These are phyloP conservation scores for Eucalyptus virginea DNA, from an alignment of 345 rosid genomes.

Conservation along the genomic window DNA sequence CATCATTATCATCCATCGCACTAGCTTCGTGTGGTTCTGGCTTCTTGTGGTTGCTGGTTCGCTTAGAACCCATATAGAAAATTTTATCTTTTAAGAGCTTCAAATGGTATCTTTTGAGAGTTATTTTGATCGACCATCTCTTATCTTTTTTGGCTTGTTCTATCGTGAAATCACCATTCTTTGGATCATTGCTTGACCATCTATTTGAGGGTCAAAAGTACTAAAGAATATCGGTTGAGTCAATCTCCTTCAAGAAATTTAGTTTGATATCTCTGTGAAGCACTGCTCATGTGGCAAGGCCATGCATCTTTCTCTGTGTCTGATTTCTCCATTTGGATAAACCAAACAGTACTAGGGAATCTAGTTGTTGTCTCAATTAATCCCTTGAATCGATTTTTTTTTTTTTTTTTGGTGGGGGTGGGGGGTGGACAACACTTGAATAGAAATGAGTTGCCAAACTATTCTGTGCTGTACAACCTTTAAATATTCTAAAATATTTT, in stretches of 20 bases:
- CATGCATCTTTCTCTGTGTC: neutral
- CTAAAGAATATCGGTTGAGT: neutral
- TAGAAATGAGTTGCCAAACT: neutral
- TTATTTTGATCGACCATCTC: neutral
- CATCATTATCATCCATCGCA: neutral
- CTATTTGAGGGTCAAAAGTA: neutral
- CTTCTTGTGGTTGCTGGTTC: neutral
- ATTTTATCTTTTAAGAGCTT: neutral
- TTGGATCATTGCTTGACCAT: neutral
- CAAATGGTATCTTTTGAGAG: neutral
- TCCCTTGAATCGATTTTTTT: neutral
- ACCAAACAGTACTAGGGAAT: neutral
- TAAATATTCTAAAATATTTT: neutral
- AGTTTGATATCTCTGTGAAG: neutral
- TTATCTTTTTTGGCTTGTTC: neutral
- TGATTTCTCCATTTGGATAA: neutral
- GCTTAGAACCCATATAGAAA: neutral
- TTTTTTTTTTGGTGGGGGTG: too few species aligned
- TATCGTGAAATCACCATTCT: neutral
- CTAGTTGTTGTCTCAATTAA: neutral
- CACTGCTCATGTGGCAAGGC: neutral
- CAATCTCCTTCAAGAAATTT: neutral
- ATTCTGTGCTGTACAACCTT: neutral
- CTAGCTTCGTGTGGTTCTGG: neutral
- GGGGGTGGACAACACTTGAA: neutral